These are phyloP conservation scores for Schoenoplectus tabernaemontani DNA, from an alignment of 202 grass and related monocot genomes.

Conservation along the genomic window DNA sequence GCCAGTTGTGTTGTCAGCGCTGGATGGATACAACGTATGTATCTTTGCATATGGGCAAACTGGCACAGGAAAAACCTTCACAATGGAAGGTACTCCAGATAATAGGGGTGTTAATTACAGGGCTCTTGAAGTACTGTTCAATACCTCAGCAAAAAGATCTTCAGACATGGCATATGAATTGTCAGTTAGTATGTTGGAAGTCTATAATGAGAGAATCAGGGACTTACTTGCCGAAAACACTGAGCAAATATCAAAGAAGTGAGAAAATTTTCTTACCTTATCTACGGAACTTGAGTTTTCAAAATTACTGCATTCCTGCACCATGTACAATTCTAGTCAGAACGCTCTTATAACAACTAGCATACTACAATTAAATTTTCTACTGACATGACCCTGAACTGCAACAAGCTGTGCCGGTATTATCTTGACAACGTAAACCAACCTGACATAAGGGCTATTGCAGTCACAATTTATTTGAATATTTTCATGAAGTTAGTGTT, in stretches of 20 bases:
- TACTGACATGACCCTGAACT: neutral
- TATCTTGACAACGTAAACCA: neutral
- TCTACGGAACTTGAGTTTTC: neutral
- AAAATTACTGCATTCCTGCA: neutral
- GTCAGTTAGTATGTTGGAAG: conserved; percentile 81
- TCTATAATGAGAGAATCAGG: conserved; percentile 88
- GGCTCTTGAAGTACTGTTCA: conserved; percentile 85
- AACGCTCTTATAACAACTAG: neutral
- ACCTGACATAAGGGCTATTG: neutral
- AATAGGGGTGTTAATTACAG: conserved; percentile 93
- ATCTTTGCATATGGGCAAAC: conserved; percentile 97
- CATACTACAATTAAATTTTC: neutral
- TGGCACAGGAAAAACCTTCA: conserved; percentile 89
- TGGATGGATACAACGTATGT: conserved; percentile 95
- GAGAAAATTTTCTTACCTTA: conserved; percentile 13
- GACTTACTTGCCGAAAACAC: conserved; percentile 65
- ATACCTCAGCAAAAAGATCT: conserved; percentile 33
- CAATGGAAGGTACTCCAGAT: conserved; percentile 84
- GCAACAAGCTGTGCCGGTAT: neutral
- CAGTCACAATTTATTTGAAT: neutral
- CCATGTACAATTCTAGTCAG: neutral
- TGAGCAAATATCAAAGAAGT: conserved; percentile 61
- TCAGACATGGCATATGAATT: conserved; percentile 45
- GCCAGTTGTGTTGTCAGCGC: conserved; percentile 66
- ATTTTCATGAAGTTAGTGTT: neutral